Percentiles rank a stretch among this genome's conserved stretches.
phyloP scores from a whole-genome alignment of 2,329 filamentous ascomycete genomes.

The Gremmenia infestans region DNA sequence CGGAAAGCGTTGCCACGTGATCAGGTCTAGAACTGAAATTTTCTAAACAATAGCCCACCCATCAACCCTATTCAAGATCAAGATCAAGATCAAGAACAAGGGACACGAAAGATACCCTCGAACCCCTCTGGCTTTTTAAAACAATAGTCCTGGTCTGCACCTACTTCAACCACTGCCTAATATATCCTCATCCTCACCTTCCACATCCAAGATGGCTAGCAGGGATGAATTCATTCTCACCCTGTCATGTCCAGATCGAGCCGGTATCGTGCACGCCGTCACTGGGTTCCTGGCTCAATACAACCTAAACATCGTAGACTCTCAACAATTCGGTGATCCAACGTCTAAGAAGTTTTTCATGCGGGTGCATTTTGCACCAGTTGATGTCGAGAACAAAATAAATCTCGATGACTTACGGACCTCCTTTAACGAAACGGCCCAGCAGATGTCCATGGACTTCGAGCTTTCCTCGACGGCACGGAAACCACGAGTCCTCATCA shows the following conservation, averaged over 20 bases:
- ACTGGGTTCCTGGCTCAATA: slow-evolving; percentile 70
- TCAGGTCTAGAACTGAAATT: no score
- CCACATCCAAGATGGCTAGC: slow-evolving; percentile 43
- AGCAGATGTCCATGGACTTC: slow-evolving; percentile 64
- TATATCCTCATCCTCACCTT: no score
- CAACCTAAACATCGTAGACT: slow-evolving; percentile 75
- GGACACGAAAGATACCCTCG: no score
- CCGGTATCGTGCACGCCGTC: slow-evolving; percentile 80
- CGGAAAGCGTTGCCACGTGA: no score
- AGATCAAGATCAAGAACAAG: no score
- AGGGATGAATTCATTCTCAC: slow-evolving; percentile 55
- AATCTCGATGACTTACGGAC: slow-evolving; percentile 45
- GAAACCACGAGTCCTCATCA: slow-evolving; percentile 75
- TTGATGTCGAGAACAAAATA: slow-evolving; percentile 33
- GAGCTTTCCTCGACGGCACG: slow-evolving; percentile 62
- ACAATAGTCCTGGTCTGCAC: no score
- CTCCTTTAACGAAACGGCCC: slow-evolving; percentile 57
- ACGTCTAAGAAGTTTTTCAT: slow-evolving; percentile 77
- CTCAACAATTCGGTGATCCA: slow-evolving; percentile 79
- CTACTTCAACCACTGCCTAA: no score
- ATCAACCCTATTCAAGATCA: no score
- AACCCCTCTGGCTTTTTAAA: no score
- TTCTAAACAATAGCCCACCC: no score
- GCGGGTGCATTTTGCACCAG: slow-evolving; percentile 75
- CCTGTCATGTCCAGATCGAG: slow-evolving; percentile 77